phyloP scores from a whole-genome alignment of 2,329 filamentous ascomycete species.

The Botrytis byssoidea region DNA sequence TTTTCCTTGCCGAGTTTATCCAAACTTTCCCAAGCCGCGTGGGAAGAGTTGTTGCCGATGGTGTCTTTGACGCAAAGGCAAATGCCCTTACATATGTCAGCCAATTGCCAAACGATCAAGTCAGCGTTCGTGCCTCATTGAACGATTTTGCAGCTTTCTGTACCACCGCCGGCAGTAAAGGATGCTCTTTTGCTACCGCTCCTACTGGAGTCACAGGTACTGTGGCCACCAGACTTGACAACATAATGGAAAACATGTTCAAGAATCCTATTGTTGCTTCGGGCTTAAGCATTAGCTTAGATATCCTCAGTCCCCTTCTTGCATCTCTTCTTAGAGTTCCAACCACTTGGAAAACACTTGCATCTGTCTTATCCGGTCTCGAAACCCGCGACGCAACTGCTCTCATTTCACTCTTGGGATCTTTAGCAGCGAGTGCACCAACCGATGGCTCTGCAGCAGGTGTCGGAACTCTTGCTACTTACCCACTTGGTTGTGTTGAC shows the following conservation, averaged over 20 bases:
- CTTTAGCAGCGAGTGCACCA: not conserved
- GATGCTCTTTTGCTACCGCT: constrained; percentile 18
- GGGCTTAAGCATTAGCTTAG: not conserved
- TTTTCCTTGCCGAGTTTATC: constrained; percentile 45
- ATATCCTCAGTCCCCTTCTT: not conserved
- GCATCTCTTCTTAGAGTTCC: constrained; percentile 13
- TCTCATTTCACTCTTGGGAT: not conserved
- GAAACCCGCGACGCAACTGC: constrained; percentile 20
- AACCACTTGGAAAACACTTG: constrained; percentile 16
- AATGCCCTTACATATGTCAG: constrained; percentile 40
- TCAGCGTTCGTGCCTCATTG: constrained; percentile 20
- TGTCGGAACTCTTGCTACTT: not conserved
- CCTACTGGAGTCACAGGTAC: not conserved
- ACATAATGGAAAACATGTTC: not conserved
- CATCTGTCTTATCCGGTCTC: constrained; percentile 13
- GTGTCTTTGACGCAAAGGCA: constrained; percentile 36
- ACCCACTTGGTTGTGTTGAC: constrained; percentile 23
- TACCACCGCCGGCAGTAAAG: constrained; percentile 11
- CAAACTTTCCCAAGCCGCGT: constrained; percentile 45
- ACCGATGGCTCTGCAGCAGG: not conserved
- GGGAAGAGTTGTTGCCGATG: constrained; percentile 42
- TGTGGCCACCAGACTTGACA: constrained; percentile 1
- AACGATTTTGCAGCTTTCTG: constrained; percentile 26
- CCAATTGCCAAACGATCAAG: constrained; percentile 26
- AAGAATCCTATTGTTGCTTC: constrained; percentile 7